These are phyloP conservation scores for Saccharomycopsis hybrid DNA, from an alignment of 1,139 yeast species.

Conservation along the genomic window DNA sequence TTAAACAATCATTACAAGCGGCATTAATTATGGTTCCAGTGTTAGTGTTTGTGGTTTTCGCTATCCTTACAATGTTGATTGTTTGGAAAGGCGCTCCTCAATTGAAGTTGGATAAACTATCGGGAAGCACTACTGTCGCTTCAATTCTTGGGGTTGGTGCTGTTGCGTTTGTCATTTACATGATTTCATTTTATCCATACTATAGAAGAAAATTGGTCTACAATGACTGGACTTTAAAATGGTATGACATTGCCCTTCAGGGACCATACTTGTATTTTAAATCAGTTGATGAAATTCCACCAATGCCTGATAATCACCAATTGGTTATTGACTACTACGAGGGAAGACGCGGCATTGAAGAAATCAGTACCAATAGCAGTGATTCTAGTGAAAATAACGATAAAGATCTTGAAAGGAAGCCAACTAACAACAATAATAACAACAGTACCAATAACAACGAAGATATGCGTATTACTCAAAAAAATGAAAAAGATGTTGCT, in stretches of 20 bases:
- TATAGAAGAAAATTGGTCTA: slow-evolving; percentile 54
- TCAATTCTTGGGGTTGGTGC: slow-evolving; percentile 44
- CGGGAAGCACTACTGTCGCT: slow-evolving; percentile 45
- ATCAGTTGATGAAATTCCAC: slow-evolving; percentile 53
- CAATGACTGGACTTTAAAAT: slow-evolving; percentile 62
- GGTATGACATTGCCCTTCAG: slow-evolving; percentile 41
- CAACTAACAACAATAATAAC: background rate
- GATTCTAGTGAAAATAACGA: background rate
- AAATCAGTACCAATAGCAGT: background rate
- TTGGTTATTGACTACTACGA: slow-evolving; percentile 58
- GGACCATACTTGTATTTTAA: background rate
- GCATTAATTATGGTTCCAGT: slow-evolving; percentile 56
- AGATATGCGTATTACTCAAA: background rate
- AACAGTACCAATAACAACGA: background rate
- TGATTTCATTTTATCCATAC: slow-evolving; percentile 54
- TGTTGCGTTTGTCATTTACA: slow-evolving; percentile 40
- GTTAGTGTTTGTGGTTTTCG: slow-evolving; percentile 54
- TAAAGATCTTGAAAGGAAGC: background rate
- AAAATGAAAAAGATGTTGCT: too few relatives aligned
- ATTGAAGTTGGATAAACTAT: slow-evolving; percentile 46
- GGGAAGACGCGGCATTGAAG: slow-evolving; percentile 41
- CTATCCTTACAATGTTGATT: slow-evolving; percentile 54
- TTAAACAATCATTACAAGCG: slow-evolving; percentile 39
- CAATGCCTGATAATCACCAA: slow-evolving; percentile 53
- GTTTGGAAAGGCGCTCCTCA: slow-evolving; percentile 75